Base-by-base conservation (phyloP, 371 early-diverging fungal genomes). In the Zopfochytrium polystomum region DNA sequence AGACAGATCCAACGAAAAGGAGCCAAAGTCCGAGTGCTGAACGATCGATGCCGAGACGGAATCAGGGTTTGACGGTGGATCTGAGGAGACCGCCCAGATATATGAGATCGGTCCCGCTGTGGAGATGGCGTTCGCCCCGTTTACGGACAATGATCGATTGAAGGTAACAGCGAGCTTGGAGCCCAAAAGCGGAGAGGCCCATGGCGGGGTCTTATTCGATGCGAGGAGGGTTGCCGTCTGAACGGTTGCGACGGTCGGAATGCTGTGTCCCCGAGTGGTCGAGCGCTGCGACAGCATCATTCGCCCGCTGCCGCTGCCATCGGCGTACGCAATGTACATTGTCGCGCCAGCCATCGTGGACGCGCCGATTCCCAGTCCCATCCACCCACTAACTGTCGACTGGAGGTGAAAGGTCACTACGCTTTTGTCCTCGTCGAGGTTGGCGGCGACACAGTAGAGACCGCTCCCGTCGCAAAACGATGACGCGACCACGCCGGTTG, bases 321-420 rank as follows among this genome's bases (percentile, higher is more conserved):
- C 35, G 43, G 51, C 48, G 67, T 66, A 69, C 5, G 47, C 57
- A 35, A 62, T 45, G 38, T 62, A 70, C 42, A 70, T 55, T 45
- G 55, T 56, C 6, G 63, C 44, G 25, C 57, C 63, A 1, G 52
- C 22, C 67, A 70, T 70, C 42, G 32, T n/a, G 22, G 23, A 25
- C 6, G 55, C 30, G 11, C 69, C 72, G 33, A 71, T 25, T 42
- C 71, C 71, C 22, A 71, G 27, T 22, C 34, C 58, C 6, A 44
- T 33, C 61, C 66, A 71, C 2, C 67, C 51, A 15, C 9, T 18
- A 6, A 9, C 6, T 4, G 49, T 55, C 5, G 57, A 61, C 29
- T 54, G 46, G 20, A 61, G 27, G 38, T 51, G n/a, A 47, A 66
- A 48, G n/a, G 55, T 50, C 30, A 51, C 52, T 3, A 32, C n/a